These are phyloP conservation scores for Chaetomium olivaceum DNA, from an alignment of 2,329 filamentous ascomycete species.

Conservation along the genomic window DNA sequence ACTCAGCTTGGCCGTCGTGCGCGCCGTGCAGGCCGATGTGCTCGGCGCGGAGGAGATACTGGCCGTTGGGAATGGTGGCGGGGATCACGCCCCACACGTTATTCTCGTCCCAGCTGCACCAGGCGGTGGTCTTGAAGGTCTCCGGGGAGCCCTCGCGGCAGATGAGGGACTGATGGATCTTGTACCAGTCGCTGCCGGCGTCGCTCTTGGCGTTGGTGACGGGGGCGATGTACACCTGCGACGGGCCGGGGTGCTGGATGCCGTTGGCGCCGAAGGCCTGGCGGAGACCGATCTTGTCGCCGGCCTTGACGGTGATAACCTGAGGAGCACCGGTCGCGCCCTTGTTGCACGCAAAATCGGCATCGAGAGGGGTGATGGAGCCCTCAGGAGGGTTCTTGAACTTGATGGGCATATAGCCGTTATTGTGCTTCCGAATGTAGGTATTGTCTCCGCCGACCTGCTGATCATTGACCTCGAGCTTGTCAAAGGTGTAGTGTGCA, in stretches of 20 bases:
- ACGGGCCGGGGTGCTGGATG: slow-evolving; percentile 49
- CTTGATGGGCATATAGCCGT: slow-evolving; percentile 40
- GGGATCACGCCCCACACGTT: slow-evolving; percentile 41
- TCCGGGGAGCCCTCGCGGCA: slow-evolving; percentile 20
- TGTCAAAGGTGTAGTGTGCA: slow-evolving; percentile 42
- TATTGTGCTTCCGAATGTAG: slow-evolving; percentile 50
- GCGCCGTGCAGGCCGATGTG: slow-evolving; percentile 50
- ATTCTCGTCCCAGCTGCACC: slow-evolving; percentile 36
- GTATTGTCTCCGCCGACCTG: slow-evolving; percentile 45
- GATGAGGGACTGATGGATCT: slow-evolving; percentile 36
- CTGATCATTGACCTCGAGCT: slow-evolving; percentile 46
- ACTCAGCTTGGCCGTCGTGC: slow-evolving; percentile 37
- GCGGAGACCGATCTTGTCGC: slow-evolving; percentile 49
- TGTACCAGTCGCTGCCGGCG: slow-evolving; percentile 38
- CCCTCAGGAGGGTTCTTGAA: slow-evolving; percentile 28
- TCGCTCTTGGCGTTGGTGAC: slow-evolving; percentile 31
- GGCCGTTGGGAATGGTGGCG: slow-evolving; percentile 41
- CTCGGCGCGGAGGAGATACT: slow-evolving; percentile 49
- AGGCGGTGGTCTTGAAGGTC: slow-evolving; percentile 25
- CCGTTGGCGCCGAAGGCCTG: slow-evolving; percentile 49
- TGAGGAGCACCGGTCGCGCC: slow-evolving; percentile 42
- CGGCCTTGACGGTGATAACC: slow-evolving; percentile 49
- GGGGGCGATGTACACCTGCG: slow-evolving; percentile 47
- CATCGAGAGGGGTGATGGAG: slow-evolving; percentile 14
- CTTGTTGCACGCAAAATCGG: slow-evolving; percentile 47